Percentiles rank a stretch among this genome's conserved stretches.
These are phyloP conservation scores for Myriosclerotinia duriaeana DNA, from an alignment of 2,329 filamentous ascomycete species.

Conservation along the genomic window DNA sequence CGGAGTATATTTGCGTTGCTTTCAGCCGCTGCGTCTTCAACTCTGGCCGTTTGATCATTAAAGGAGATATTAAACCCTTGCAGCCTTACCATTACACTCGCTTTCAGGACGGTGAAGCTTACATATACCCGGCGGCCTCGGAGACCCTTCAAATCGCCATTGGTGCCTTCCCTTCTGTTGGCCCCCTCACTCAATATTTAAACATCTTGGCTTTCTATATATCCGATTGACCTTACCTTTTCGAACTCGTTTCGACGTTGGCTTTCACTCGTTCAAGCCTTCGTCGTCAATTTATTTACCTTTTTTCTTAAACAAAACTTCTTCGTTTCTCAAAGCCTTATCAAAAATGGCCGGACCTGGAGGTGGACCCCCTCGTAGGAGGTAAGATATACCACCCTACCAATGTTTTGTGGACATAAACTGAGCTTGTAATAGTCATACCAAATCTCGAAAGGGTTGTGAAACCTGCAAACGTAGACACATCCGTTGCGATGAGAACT, in stretches of 20 bases:
- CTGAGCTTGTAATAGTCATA: constrained; percentile 65
- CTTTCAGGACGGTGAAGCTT: constrained; percentile 29
- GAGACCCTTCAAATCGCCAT: constrained; percentile 26
- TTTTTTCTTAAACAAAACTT: constrained; percentile 12
- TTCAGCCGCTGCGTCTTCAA: constrained; percentile 34
- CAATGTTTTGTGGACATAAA: constrained; percentile 1
- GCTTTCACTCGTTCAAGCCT: constrained; percentile 43
- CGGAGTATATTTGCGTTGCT: constrained; percentile 36
- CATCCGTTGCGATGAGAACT: constrained; percentile 96
- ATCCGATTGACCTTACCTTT: constrained; percentile 25
- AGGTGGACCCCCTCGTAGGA: constrained; percentile 82
- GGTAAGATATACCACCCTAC: constrained; percentile 45
- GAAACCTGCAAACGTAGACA: constrained; percentile 97
- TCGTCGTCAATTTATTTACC: constrained; percentile 39
- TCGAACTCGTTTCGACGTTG: constrained; percentile 34
- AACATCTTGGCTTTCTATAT: constrained; percentile 22
- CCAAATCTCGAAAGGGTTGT: constrained; percentile 97
- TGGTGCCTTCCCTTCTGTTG: constrained; percentile 30
- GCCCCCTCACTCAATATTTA: constrained; percentile 9
- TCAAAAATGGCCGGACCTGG: constrained; percentile 83
- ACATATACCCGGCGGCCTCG: constrained; percentile 38
- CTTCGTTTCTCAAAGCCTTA: constrained; percentile 29
- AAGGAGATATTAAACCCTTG: constrained; percentile 28
- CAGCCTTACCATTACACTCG: constrained; percentile 37
- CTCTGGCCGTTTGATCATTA: constrained; percentile 29